Base-by-base conservation (phyloP, 148 eudicot species). In the Vaccinium myrtillus region DNA sequence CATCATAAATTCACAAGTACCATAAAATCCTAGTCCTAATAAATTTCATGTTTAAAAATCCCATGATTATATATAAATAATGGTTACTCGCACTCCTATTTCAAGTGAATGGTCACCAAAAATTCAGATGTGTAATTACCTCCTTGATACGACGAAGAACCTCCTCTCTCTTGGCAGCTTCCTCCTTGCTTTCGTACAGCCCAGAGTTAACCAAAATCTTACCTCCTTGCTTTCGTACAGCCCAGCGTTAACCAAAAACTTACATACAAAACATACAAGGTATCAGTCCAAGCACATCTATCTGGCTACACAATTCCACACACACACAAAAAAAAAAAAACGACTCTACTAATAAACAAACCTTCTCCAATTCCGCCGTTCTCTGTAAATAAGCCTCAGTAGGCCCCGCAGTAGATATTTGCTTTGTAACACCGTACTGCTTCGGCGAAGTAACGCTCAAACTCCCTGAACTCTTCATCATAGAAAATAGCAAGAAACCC, bases 151-250 rank as follows among this genome's bases (percentile, higher is more conserved):
- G 92, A 59, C 61, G 85, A 79, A 96, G 92, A 90, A 96, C 95
- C 54, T 83, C 88, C 75, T 90, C 93, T 82, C 97, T 90, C 91
- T 90, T 94, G 12, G 86, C 86, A 75, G 90, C 84, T 84, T 92
- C 98, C 77, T 91, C 95, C 2, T 90, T 76, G 85, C 91, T 93
- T 71, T 96, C 98, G 70, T 96, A 91, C 0, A 96, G 86, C 77
- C 92, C 94, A 39, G 91, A 84, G 36, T 91, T 89, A 21, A 87
- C 89, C 98, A n/a, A n/a, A n/a, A n/a, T n/a, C n/a, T n/a, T n/a
- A n/a, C n/a, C n/a, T n/a, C n/a, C n/a, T n/a, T n/a, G n/a, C n/a
- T n/a, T n/a, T n/a, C n/a, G n/a, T n/a, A n/a, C n/a, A n/a, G n/a
- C n/a, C n/a, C n/a, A n/a, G n/a, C n/a, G n/a, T n/a, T n/a, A n/a